Evolutionary conservation across 306 rosid species (phyloP), one percentile per base, ranked within the genome.

Genomic region (Rubus idaeus): DNA sequence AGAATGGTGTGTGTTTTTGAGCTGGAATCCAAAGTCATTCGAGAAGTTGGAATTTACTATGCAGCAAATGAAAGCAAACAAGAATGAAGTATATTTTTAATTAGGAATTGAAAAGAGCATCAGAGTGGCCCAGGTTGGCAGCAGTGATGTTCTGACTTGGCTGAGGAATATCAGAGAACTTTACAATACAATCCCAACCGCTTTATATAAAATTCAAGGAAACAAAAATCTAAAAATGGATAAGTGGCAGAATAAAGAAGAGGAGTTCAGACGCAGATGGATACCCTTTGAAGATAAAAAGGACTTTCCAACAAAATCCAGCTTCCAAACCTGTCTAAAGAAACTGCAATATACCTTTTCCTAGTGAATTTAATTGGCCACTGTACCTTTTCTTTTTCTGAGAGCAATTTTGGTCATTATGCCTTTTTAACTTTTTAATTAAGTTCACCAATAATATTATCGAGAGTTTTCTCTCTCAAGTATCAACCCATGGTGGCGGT

Each of bases 21-120:
- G 84, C 86, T 84, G 85, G 86, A 84, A 77, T 80, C 86, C 85
- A 81, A 78, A 78, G 70, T 70, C 64, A 68, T 50, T 66, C 55
- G 73, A 61, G n/a, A 49, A n/a, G 10, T 11, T 16, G 52, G 76
- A 61, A 68, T 14, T 49, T 65, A 61, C 44, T 6, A 66, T 21
- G 12, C 49, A 58, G n/a, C 3, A 61, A 30, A 61, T 61, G 42
- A 35, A 62, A 26, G 68, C 42, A 37, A 8, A 37, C 44, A 35
- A 14, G 44, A 62, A 35, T 63, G 21, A 11, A 5, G 67, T 41
- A 55, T 23, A 63, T 8, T 75, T 69, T 80, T 20, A 3, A 4
- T 9, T 16, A 80, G 52, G 45, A 76, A 26, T 46, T 68, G 72
- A n/a, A 13, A 71, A 73, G 83, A 81, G 74, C 79, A 78, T 75